Evolutionary conservation across 768 basidiomycete species (phyloP).

Genomic region (Phaeolepiota aurea): DNA sequence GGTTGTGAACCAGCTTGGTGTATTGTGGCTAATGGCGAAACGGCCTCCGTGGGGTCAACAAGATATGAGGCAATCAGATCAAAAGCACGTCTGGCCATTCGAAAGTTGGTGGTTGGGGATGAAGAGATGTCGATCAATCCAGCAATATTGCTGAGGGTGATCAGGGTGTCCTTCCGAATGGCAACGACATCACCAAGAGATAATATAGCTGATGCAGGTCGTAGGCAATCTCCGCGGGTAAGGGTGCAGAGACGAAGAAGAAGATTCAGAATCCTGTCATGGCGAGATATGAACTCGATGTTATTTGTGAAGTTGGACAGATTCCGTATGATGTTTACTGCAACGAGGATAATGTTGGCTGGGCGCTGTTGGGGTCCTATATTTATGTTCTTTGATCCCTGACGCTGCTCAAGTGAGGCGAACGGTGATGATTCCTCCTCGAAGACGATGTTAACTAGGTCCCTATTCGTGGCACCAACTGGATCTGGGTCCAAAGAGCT

Average conservation of each 20-base stretch:
- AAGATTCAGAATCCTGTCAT: conserved; percentile 55
- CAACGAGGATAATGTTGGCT: conserved; percentile 58
- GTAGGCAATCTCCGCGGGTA: conserved; percentile 21
- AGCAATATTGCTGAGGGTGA: conserved; percentile 59
- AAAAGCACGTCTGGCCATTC: conserved; percentile 51
- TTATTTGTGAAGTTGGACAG: conserved; percentile 74
- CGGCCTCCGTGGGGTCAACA: conserved; percentile 56
- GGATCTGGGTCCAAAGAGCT: conserved; percentile 20
- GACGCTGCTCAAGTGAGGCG: conserved; percentile 39
- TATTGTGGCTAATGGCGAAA: conserved; percentile 54
- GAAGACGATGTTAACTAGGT: conserved; percentile 48
- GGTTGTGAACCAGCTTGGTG: conserved; percentile 41
- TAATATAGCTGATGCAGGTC: conserved; percentile 47
- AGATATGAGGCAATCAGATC: conserved; percentile 70
- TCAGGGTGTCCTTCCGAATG: conserved; percentile 70
- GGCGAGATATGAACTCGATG: conserved; percentile 51
- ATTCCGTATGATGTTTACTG: conserved; percentile 81
- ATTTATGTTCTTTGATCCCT: conserved; percentile 40
- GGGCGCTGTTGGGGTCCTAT: conserved; percentile 58
- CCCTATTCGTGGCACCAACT: conserved; percentile 52
- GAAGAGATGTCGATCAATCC: conserved; percentile 39
- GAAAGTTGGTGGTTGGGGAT: conserved; percentile 29
- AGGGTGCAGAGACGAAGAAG: conserved; percentile 63
- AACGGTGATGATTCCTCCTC: conserved; percentile 56
- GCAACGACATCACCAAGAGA: conserved; percentile 65